A percentile compares a stretch with the other conserved stretches of the same genome.
Conservation (phyloP, 2,329 filamentous ascomycete species). For the Calonectria hongkongensis region DNA sequence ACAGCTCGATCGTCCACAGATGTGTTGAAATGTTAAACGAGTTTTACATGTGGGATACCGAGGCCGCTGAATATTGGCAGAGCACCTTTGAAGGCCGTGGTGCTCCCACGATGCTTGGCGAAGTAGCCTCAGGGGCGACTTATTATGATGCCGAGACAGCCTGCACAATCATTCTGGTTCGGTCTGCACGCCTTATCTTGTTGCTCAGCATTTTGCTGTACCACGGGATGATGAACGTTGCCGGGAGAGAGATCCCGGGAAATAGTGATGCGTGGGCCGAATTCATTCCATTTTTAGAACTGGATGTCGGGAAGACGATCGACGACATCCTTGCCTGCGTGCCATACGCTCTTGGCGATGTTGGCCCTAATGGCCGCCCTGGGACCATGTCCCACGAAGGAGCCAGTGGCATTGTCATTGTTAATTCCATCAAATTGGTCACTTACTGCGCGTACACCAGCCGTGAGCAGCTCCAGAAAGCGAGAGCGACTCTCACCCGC, state of each 20-base stretch:
- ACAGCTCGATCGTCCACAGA: conserved; percentile 37
- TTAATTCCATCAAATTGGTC: conserved; percentile 57
- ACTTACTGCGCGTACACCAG: conserved; percentile 56
- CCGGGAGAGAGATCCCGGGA: conserved; percentile 18
- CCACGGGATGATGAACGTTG: conserved; percentile 42
- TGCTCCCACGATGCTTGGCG: conserved; percentile 54
- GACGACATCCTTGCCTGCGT: conserved; percentile 58
- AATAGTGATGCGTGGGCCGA: conserved; percentile 44
- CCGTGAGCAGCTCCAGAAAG: conserved; percentile 48
- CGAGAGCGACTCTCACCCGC: conserved; percentile 50
- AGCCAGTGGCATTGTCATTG: conserved; percentile 57
- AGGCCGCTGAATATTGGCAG: conserved; percentile 57
- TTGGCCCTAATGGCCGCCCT: conserved; percentile 50
- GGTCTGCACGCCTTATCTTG: conserved; percentile 57
- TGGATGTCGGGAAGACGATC: conserved; percentile 53
- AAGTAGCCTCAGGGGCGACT: conserved; percentile 44
- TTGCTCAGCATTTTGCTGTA: conserved; percentile 56
- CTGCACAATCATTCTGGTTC: conserved; percentile 57
- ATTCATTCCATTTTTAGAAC: conserved; percentile 46
- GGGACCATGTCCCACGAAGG: conserved; percentile 54
- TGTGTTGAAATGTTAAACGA: conserved; percentile 57
- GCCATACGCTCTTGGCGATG: conserved; percentile 58
- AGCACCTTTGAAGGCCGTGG: conserved; percentile 55
- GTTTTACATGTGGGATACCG: conserved; percentile 56
- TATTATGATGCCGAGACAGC: conserved; percentile 58